Evolutionary conservation across 306 rosid genomes (phyloP).

Genomic region (Dryas drummondii): DNA sequence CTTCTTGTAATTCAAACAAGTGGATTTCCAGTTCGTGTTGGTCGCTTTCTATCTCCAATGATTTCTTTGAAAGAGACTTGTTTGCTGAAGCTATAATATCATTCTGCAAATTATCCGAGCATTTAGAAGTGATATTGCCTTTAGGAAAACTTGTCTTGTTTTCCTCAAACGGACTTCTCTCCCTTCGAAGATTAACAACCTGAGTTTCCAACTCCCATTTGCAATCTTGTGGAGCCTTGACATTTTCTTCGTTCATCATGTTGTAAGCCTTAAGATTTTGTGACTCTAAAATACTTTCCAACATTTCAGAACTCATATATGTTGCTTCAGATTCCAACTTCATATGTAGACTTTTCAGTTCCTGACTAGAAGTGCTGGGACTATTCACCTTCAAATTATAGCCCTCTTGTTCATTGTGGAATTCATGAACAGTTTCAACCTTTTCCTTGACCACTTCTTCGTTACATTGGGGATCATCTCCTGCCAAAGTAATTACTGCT

Average conservation of each 20-base stretch:
- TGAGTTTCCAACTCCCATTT: conserved; percentile 39
- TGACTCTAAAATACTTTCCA: conserved; percentile 32
- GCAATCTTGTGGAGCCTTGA: conserved; percentile 32
- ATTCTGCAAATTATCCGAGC: too few species aligned
- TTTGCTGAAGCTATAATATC: conserved; percentile 8
- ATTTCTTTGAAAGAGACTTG: conserved; percentile 15
- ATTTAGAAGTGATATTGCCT: too few species aligned
- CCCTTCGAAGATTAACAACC: conserved; percentile 43
- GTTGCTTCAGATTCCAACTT: conserved; percentile 36
- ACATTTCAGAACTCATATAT: conserved; percentile 34
- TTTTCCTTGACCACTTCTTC: conserved; percentile 1
- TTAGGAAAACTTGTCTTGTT: conserved; percentile 6
- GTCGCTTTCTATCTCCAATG: conserved; percentile 18
- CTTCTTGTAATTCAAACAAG: conserved; percentile 42
- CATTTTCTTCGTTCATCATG: conserved; percentile 41
- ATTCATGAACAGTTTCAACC: not conserved
- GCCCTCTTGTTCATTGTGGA: not conserved
- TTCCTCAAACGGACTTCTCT: conserved; percentile 40
- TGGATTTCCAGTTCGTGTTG: conserved; percentile 41
- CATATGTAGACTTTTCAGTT: conserved; percentile 35
- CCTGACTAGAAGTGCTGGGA: conserved; percentile 27
- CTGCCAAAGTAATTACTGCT: conserved; percentile 11
- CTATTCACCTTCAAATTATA: not conserved
- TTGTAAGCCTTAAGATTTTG: conserved; percentile 39
- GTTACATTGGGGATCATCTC: not conserved